Base-by-base conservation (phyloP, 164 flowering plant species). In the Cinnamomum chago region DNA sequence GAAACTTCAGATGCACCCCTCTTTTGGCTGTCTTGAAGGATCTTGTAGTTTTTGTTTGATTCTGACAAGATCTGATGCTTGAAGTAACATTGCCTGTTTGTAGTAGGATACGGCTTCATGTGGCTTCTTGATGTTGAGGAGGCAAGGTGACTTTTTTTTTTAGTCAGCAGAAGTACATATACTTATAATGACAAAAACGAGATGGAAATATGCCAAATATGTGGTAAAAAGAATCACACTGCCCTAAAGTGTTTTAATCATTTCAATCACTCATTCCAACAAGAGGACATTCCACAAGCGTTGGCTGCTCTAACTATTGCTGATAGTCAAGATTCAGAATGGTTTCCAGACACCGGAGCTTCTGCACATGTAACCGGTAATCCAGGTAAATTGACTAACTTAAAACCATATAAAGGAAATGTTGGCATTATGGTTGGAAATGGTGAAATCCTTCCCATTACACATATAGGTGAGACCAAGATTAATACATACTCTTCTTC, bases 181-280 rank as follows among this genome's bases (percentile, higher is more conserved):
- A n/a, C n/a, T n/a, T n/a, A n/a, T n/a, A n/a, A n/a, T n/a, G n/a
- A n/a, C n/a, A n/a, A n/a, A n/a, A n/a, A n/a, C n/a, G n/a, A n/a
- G n/a, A n/a, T n/a, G n/a, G n/a, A n/a, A n/a, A n/a, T n/a, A n/a
- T n/a, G n/a, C n/a, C n/a, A n/a, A n/a, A n/a, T n/a, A n/a, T n/a
- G n/a, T n/a, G n/a, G 23, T 2, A 68, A 68, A 23, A 35, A 35
- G 40, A 68, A 66, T 47, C 52, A 35, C 70, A 35, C 23, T 1
- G 7, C 70, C 40, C 12, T 68, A 17, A 40, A 33, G 10, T 35
- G 52, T 20, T 68, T 35, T 11, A 35, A 68, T 2, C 10, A 27
- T 10, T 68, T 68, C n/a, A 68, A 68, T 35, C 70, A 22, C 35
- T 20, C 52, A 5, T 68, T 68, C 51, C 70, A 68, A 68, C 23